Evolutionary conservation across 108 stramenopile species (phyloP), one percentile per base, ranked within the genome.

Genomic region (Skeletonema grethae): DNA sequence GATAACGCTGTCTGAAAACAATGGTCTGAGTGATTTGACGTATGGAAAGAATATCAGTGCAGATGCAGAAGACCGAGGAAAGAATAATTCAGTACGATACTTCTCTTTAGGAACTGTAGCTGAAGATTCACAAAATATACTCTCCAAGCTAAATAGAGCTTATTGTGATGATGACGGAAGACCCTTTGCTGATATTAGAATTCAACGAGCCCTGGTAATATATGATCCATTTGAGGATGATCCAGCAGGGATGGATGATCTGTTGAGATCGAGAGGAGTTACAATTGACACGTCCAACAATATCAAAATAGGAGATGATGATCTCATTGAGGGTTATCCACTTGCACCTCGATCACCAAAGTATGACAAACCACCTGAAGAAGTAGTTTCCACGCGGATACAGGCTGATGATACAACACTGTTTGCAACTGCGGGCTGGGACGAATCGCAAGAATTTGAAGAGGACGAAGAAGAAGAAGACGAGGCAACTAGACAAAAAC

Each of bases 121-220:
- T 22, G 99, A 99, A 84, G 99, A 98, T 66, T 67, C 88, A 53
- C 79, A 93, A n/a, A 34, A 85, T 63, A 85, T 96, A 30, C 66
- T 99, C 63, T 90, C 89, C 18, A 82, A 93, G 64, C 67, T 99
- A 29, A 89, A 95, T 71, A 77, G 85, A 15, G 73, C 89, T 2
- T 98, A 96, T 61, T 91, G 88, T 58, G 99, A 99, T 77, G 82
- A 85, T 29, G 72, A 94, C 16, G 97, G 97, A 16, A 69, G 99
- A 46, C 99, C 99, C 6, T 98, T 85, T 84, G 93, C 95, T 6
- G 99, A 99, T 72, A 85, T 99, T 29, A 88, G 99, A 7, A 95
- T 99, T 25, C 73, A 82, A 43, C 87, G 96, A 34, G 95, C 93
- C 7, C 63, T 93, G 67, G 92, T 99, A 5, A 70, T 99, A 39